phyloP scores from a whole-genome alignment of 495 filamentous ascomycete species.

The Saxophila tyrrhenica region DNA sequence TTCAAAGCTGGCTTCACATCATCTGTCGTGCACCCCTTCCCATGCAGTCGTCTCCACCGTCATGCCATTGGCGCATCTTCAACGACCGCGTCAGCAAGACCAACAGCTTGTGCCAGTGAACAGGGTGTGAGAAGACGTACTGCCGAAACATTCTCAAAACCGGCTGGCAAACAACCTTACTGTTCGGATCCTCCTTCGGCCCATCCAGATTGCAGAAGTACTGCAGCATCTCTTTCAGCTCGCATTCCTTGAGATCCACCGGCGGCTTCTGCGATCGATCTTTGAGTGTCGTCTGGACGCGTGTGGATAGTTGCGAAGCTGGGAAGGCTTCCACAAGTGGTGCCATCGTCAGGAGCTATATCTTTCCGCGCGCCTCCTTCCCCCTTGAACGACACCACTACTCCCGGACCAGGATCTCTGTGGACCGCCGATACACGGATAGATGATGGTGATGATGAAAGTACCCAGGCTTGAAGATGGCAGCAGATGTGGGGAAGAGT shows the following conservation, averaged over 20 bases:
- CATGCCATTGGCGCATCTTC: slow-evolving; percentile 63
- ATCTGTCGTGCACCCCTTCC: slow-evolving; percentile 36
- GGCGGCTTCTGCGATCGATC: slow-evolving; percentile 41
- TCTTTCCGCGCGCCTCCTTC: not conserved
- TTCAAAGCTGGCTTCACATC: slow-evolving; percentile 6
- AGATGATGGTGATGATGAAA: slow-evolving; percentile 6
- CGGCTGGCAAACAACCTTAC: slow-evolving; percentile 57
- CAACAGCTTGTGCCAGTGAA: not conserved
- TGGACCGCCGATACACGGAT: not conserved
- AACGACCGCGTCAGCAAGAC: slow-evolving; percentile 8
- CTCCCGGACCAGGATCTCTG: not conserved
- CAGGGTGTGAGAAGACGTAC: slow-evolving; percentile 39
- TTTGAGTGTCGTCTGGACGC: slow-evolving; percentile 37
- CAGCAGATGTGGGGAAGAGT: slow-evolving; percentile 45
- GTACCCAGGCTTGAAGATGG: slow-evolving; percentile 25
- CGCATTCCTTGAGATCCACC: slow-evolving; percentile 55
- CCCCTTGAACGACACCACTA: not conserved
- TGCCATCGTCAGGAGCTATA: slow-evolving; percentile 38
- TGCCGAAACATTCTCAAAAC: slow-evolving; percentile 67
- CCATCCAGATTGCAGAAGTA: slow-evolving; percentile 62
- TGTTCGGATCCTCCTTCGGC: slow-evolving; percentile 37
- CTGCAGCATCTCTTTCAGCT: slow-evolving; percentile 67
- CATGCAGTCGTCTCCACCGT: slow-evolving; percentile 75
- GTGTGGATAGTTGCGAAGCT: slow-evolving; percentile 37
- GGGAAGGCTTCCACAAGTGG: slow-evolving; percentile 48